Conservation (phyloP, 768 basidiomycete species). For the Leccinum ochraceum region DNA sequence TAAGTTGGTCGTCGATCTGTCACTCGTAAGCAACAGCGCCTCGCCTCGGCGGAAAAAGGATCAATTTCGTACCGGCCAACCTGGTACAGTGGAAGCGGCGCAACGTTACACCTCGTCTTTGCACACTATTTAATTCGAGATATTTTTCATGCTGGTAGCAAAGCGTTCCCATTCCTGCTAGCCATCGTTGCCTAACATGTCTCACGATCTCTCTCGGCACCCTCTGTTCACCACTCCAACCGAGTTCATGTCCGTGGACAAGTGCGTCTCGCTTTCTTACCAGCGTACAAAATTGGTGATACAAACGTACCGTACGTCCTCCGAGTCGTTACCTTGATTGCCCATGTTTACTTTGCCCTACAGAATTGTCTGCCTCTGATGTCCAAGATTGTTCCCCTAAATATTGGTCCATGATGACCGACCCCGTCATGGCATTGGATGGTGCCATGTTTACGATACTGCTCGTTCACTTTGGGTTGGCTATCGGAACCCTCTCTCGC, state of each 20-base stretch:
- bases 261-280: slow-evolving; percentile 51
- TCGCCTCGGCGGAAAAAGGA: too few relatives aligned
- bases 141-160: too few relatives aligned
- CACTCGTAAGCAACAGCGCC: too few relatives aligned
- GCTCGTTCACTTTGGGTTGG: slow-evolving; percentile 51
- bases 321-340: too few relatives aligned
- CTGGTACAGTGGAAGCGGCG: too few relatives aligned
- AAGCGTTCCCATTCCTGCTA: not conserved
- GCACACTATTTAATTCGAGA: too few relatives aligned
- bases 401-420: slow-evolving; percentile 56
- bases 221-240: slow-evolving; percentile 21
- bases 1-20: too few relatives aligned
- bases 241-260: slow-evolving; percentile 47
- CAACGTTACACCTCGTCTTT: too few relatives aligned
- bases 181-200: not conserved
- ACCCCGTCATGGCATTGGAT: slow-evolving; percentile 52
- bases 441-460: slow-evolving; percentile 56
- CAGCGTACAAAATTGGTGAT: slow-evolving; percentile 49
- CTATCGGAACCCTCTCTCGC: slow-evolving; percentile 55
- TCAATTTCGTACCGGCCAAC: too few relatives aligned
- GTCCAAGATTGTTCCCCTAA: slow-evolving; percentile 48
- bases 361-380: slow-evolving; percentile 42
- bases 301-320: slow-evolving; percentile 13
- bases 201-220: not conserved
- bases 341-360: not conserved